phyloP scores from a whole-genome alignment of 139 green algal species.

The Asterochloris sp. region DNA sequence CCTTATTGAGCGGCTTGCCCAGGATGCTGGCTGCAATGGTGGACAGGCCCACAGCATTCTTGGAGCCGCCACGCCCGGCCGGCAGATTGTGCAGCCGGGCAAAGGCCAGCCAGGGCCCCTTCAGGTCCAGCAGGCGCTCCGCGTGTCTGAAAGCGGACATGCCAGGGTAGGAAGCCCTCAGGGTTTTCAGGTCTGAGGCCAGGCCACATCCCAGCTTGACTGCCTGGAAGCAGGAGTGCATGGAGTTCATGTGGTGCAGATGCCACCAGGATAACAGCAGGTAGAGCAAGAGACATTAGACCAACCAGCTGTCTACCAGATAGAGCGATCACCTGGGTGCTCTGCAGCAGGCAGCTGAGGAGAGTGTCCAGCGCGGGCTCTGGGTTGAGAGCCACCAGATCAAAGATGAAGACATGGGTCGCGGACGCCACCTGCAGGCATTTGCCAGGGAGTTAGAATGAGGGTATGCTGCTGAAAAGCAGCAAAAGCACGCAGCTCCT shows the following conservation, averaged over 20 bases:
- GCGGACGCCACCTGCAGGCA: constrained; percentile 38
- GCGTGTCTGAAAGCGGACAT: constrained; percentile 34
- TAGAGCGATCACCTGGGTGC: not conserved
- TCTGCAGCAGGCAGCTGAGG: constrained; percentile 24
- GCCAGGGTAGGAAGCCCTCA: constrained; percentile 44
- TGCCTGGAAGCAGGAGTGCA: no score
- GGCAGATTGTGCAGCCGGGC: constrained; percentile 15
- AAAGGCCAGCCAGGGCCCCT: constrained; percentile 28
- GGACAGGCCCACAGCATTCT: constrained; percentile 39
- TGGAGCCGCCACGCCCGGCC: not conserved
- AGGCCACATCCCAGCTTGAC: constrained; percentile 26
- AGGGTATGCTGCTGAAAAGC: no score
- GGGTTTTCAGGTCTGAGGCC: constrained; percentile 48
- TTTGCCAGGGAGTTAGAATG: no score
- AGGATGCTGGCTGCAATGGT: constrained; percentile 44
- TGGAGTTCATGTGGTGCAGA: no score
- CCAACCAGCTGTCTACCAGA: no score
- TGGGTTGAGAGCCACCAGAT: constrained; percentile 45
- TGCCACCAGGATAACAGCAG: no score
- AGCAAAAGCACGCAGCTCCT: no score
- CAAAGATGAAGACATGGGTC: constrained; percentile 46
- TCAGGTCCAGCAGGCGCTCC: constrained; percentile 41
- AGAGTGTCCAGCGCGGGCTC: constrained; percentile 18
- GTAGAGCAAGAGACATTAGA: no score
- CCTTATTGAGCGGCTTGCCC: constrained; percentile 48